Evolutionary conservation across 768 basidiomycete species (phyloP).

Genomic region (Pleurotus platypus): DNA sequence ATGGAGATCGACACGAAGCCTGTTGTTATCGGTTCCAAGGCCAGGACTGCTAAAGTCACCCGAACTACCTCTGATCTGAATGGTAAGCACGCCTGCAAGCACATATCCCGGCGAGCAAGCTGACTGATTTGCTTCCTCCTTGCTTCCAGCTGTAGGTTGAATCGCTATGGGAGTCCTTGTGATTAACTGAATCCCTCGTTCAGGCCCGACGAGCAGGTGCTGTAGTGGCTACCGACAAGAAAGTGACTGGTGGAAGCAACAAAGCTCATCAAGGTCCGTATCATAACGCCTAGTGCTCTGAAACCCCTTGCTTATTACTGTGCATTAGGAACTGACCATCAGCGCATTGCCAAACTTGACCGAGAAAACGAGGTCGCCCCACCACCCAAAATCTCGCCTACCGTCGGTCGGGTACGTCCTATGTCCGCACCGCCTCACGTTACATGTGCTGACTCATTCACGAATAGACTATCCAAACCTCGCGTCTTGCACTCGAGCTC

Average conservation of each 20-base stretch:
- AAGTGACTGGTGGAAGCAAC: conserved; percentile 63
- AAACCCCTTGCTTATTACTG: neutral
- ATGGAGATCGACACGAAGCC: conserved; percentile 44
- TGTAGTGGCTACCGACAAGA: conserved; percentile 83
- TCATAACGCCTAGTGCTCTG: neutral
- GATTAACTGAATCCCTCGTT: conserved; percentile 9
- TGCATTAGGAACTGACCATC: conserved; percentile 80
- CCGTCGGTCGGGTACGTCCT: conserved; percentile 65
- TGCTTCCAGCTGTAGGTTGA: conserved; percentile 48
- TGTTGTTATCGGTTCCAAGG: conserved; percentile 66
- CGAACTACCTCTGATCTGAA: conserved; percentile 57
- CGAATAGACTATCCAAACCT: conserved; percentile 73
- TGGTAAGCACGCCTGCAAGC: conserved; percentile 29
- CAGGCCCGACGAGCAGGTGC: conserved; percentile 76
- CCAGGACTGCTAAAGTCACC: conserved; percentile 59
- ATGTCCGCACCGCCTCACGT: conserved; percentile 7
- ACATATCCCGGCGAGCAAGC: neutral
- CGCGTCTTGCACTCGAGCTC: conserved; percentile 71
- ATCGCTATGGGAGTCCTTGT: neutral
- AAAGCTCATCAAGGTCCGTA: conserved; percentile 67
- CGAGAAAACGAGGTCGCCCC: conserved; percentile 95
- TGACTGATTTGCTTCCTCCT: conserved; percentile 14
- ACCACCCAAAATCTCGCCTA: conserved; percentile 71
- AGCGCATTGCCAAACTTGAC: conserved; percentile 90
- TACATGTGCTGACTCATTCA: conserved; percentile 11